Evolutionary conservation across 768 basidiomycete species (phyloP).

Genomic region (Russula sp.): DNA sequence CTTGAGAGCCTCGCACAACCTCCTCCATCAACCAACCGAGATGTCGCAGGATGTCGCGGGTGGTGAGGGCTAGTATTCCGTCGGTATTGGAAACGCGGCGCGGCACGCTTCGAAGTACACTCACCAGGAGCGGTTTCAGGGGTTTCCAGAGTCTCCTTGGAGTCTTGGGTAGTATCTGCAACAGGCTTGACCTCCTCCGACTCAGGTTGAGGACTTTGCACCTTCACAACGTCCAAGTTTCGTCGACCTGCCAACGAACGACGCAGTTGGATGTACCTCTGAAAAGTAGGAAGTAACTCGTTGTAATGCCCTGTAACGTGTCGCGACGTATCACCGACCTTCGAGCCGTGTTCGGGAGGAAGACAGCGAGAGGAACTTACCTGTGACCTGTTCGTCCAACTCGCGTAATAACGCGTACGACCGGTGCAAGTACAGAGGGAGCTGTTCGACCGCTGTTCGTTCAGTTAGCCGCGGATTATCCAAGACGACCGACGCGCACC

Average conservation of each 20-base stretch:
- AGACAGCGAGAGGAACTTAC: not conserved
- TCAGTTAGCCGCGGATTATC: not conserved
- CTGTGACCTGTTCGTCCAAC: constrained; percentile 19
- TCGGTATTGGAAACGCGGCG: not conserved
- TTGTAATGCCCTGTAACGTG: constrained; percentile 12
- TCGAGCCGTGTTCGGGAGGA: not conserved
- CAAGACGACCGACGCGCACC: not conserved
- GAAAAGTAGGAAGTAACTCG: constrained; percentile 15
- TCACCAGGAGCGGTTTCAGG: not conserved
- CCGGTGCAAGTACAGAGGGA: constrained; percentile 23
- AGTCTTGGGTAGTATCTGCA: not conserved
- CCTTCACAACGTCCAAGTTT: not conserved
- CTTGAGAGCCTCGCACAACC: constrained; percentile 22
- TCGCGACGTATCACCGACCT: not conserved
- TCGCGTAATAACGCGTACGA: constrained; percentile 21
- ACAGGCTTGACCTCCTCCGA: not conserved
- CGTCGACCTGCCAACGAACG: constrained; percentile 2
- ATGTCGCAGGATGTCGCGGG: constrained; percentile 13
- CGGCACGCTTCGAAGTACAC: not conserved
- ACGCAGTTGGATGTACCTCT: constrained; percentile 17
- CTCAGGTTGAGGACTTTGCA: not conserved
- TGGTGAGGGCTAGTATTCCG: not conserved
- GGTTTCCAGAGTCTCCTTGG: not conserved
- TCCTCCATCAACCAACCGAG: constrained; percentile 22
- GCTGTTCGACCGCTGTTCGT: constrained; percentile 19